phyloP scores from a whole-genome alignment of 1,284 basidiomycete genomes.

The Leccinum subspadiceum region DNA sequence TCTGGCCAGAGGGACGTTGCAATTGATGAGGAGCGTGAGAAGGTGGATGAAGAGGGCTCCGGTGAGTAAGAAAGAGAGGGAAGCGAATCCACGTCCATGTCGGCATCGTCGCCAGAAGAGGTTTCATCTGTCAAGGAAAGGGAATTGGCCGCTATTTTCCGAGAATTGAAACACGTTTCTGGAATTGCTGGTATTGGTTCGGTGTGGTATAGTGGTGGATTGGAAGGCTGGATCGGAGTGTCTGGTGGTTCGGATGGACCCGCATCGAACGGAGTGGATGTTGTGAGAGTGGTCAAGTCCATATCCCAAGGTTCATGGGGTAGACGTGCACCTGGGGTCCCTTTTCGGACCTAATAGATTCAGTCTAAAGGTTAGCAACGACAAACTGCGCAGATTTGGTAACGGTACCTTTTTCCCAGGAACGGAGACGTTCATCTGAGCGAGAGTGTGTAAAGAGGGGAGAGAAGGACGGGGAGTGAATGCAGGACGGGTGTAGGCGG shows the following conservation, averaged over 20 bases:
- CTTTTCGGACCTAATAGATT: slow-evolving; percentile 48
- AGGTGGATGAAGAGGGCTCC: slow-evolving; percentile 30
- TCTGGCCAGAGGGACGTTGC: slow-evolving; percentile 11
- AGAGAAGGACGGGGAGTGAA: slow-evolving; percentile 60
- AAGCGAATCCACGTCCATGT: slow-evolving; percentile 27
- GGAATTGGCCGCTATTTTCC: slow-evolving; percentile 13
- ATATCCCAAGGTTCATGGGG: slow-evolving; percentile 62
- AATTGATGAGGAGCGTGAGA: slow-evolving; percentile 33
- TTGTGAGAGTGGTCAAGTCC: slow-evolving; percentile 8
- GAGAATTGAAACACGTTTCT: slow-evolving; percentile 11
- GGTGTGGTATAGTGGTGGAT: background rate
- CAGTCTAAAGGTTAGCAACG: slow-evolving; percentile 7
- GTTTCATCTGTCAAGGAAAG: slow-evolving; percentile 23
- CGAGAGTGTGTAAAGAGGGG: slow-evolving; percentile 60
- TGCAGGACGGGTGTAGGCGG: slow-evolving; percentile 59
- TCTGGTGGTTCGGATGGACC: slow-evolving; percentile 15
- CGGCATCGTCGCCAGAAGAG: slow-evolving; percentile 27
- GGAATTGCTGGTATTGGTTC: background rate
- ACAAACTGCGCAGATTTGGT: background rate
- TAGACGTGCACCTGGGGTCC: slow-evolving; percentile 56
- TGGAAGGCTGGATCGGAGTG: background rate
- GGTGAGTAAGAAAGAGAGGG: slow-evolving; percentile 34
- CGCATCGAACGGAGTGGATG: background rate
- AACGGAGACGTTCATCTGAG: slow-evolving; percentile 51
- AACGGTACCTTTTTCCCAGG: slow-evolving; percentile 51